Conservation (phyloP, 2,329 filamentous ascomycete genomes). For the Neonectria ditissima region DNA sequence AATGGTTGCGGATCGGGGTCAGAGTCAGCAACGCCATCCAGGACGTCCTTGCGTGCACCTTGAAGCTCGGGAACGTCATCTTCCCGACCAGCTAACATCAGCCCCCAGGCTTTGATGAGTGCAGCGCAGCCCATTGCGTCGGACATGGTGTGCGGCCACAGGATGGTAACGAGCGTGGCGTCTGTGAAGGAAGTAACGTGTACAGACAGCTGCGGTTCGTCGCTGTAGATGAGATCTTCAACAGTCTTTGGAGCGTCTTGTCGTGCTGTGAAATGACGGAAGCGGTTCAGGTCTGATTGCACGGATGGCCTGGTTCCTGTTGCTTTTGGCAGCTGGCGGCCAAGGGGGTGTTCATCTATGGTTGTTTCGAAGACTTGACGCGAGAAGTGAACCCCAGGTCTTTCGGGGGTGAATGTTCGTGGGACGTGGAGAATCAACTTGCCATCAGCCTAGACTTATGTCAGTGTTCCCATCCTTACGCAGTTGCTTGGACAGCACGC, state of each 20-base stretch:
- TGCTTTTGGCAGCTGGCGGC: constrained; percentile 50
- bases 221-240: constrained; percentile 54
- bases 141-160: constrained; percentile 60
- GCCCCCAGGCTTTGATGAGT: constrained; percentile 59
- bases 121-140: constrained; percentile 58
- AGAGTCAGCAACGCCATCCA: constrained; percentile 1
- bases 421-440: constrained; percentile 51
- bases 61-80: constrained; percentile 53
- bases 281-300: constrained; percentile 28
- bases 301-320: constrained; percentile 34
- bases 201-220: constrained; percentile 60
- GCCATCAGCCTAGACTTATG: constrained; percentile 18
- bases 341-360: constrained; percentile 57
- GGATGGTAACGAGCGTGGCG: constrained; percentile 60
- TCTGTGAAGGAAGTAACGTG: constrained; percentile 62
- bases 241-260: constrained; percentile 41
- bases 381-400: constrained; percentile 56
- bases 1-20: constrained; percentile 7
- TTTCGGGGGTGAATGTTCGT: constrained; percentile 41
- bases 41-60: constrained; percentile 52
- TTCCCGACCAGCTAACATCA: constrained; percentile 57
- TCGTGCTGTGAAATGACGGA: constrained; percentile 31
- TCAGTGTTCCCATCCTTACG: background rate
- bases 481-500: background rate
- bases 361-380: constrained; percentile 50